Evolutionary conservation across 2,329 filamentous ascomycete species (phyloP).

Genomic region (Colletotrichum sidae): DNA sequence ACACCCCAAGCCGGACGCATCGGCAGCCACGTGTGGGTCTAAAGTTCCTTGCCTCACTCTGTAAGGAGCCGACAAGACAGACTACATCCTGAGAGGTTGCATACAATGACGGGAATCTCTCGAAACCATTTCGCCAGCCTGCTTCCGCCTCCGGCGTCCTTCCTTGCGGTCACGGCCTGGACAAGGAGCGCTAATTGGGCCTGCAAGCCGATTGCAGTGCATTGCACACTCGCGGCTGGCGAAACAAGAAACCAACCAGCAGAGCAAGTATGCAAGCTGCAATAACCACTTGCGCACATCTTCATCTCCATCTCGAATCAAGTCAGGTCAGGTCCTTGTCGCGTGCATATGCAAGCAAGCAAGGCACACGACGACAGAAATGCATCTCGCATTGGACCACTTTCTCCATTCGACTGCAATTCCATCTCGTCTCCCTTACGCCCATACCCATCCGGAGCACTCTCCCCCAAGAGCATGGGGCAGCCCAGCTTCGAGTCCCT

Average conservation of each 20-base stretch:
- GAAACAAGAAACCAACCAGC: constrained; percentile 11
- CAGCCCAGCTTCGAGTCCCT: neutral
- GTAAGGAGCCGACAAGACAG: no score
- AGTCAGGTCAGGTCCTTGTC: neutral
- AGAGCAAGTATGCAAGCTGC: neutral
- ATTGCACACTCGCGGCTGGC: constrained; percentile 2
- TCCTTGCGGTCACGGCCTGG: neutral
- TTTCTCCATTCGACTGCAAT: neutral
- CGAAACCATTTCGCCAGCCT: neutral
- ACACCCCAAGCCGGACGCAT: constrained; percentile 12
- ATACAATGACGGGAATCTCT: constrained; percentile 21
- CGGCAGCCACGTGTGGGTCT: neutral
- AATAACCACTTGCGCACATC: neutral
- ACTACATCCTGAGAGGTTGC: neutral
- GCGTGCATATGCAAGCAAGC: constrained; percentile 3
- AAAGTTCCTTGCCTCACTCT: no score
- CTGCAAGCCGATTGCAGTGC: constrained; percentile 8
- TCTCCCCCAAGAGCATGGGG: neutral
- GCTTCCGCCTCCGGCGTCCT: neutral
- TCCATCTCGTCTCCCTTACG: neutral
- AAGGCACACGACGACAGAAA: neutral
- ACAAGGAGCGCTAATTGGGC: neutral
- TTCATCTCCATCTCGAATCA: no score
- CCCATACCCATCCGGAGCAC: neutral
- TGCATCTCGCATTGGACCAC: constrained; percentile 1